Evolutionary conservation across 108 stramenopile genomes (phyloP), one percentile per base, ranked within the genome.

Genomic region (Epithemia pelagica): DNA sequence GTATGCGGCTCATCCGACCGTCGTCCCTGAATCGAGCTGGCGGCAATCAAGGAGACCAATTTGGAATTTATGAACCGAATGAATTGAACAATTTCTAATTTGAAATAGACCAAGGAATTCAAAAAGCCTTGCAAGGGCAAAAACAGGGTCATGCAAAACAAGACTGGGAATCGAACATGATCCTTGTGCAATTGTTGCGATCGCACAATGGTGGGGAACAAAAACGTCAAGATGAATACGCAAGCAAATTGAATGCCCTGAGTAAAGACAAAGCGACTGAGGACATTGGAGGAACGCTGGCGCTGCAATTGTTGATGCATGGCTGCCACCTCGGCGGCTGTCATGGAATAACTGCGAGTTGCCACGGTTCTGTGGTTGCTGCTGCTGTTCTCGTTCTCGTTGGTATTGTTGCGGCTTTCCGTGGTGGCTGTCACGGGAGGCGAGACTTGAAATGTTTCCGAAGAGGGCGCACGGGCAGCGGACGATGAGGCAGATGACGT

Each of bases 91-190:
- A 26, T 27, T 57, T 57, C 25, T 21, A 26, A 57, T 57, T 27
- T 57, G 21, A 57, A 57, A 57, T 57, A 79, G 23, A 79, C 67
- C 33, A 79, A 55, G 46, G 66, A 56, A 57, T 79, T 79, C 54
- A 71, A 79, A 54, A 79, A 75, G 21, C 79, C 79, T 62, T 80
- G 79, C 21, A 80, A 54, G 32, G 79, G 79, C 32, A 77, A 80
- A 57, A 80, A 80, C 1, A 77, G 67, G 18, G 74, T 74, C 78
- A 79, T 79, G 5, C 75, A 52, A 20, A 79, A 66, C 24, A 72
- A 70, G 32, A 79, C 66, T 23, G 37, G 37, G 37, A 46, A 46
- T 15, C 15, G 5, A 15, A 46, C 37, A 46, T 46, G 15, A 46
- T 46, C 37, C 37, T 46, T 46, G 37, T 15, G 37, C 37, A 46